Conservation (phyloP, 2,329 filamentous ascomycete species). For the Cadophora luteo-olivacea region DNA sequence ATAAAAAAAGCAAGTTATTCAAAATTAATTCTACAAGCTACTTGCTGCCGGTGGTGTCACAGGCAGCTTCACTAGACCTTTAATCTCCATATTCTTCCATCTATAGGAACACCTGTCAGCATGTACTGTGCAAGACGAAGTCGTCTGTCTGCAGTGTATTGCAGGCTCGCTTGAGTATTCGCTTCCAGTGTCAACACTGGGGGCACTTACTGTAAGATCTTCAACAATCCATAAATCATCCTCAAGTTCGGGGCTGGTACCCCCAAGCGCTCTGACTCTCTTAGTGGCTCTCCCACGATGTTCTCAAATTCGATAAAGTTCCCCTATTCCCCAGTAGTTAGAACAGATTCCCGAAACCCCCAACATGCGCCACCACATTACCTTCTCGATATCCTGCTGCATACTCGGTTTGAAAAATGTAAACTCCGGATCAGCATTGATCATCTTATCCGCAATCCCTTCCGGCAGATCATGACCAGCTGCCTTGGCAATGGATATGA, state of each 20-base stretch:
- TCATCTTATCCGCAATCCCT: conserved; percentile 44
- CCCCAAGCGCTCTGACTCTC: conserved; percentile 55
- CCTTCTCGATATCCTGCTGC: conserved; percentile 58
- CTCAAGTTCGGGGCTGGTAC: conserved; percentile 58
- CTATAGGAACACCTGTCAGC: background rate
- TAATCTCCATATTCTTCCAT: conserved; percentile 47
- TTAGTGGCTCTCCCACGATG: conserved; percentile 59
- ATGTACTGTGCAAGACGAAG: background rate
- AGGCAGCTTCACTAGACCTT: conserved; percentile 45
- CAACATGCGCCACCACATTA: conserved; percentile 32
- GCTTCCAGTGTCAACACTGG: background rate
- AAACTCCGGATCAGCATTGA: conserved; percentile 56
- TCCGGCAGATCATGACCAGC: conserved; percentile 38
- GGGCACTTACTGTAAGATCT: conserved; percentile 51
- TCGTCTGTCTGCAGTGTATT: too few relatives aligned
- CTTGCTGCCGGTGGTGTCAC: background rate
- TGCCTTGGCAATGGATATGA: conserved; percentile 38
- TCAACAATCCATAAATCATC: conserved; percentile 59
- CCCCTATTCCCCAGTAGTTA: conserved; percentile 46
- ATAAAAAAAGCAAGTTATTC: too few relatives aligned
- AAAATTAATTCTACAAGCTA: too few relatives aligned
- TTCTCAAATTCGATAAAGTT: conserved; percentile 63
- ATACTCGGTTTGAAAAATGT: conserved; percentile 52
- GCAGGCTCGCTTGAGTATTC: background rate
- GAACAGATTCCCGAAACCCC: too few relatives aligned